Conservation (phyloP, 2,329 filamentous ascomycete species). For the Epicoccum sorghinum region DNA sequence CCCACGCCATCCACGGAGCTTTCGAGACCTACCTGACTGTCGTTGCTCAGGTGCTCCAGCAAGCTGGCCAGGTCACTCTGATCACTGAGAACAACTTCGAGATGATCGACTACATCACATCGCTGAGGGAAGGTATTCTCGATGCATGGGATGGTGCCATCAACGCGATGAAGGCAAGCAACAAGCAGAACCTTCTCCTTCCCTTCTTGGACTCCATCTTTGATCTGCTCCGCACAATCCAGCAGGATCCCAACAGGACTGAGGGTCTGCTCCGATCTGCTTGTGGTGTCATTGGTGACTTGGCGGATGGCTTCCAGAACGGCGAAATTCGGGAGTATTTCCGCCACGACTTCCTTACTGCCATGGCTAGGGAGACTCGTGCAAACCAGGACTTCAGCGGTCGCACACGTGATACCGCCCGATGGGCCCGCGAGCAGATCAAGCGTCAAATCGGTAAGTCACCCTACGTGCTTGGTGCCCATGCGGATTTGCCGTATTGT, state of each 20-base stretch:
- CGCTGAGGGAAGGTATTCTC: constrained; percentile 95
- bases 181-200: constrained; percentile 73
- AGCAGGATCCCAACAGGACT: constrained; percentile 83
- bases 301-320: constrained; percentile 90
- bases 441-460: constrained; percentile 75
- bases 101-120: constrained; percentile 96
- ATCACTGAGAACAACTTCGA: constrained; percentile 84
- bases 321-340: constrained; percentile 85
- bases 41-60: constrained; percentile 91
- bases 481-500: background rate
- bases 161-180: constrained; percentile 84
- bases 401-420: constrained; percentile 90
- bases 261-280: constrained; percentile 90
- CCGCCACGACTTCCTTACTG: constrained; percentile 87
- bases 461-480: background rate
- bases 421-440: constrained; percentile 96
- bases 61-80: constrained; percentile 83
- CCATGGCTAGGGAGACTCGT: constrained; percentile 90
- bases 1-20: constrained; percentile 86
- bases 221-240: constrained; percentile 80
- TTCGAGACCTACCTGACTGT: constrained; percentile 94
- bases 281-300: constrained; percentile 96
- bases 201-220: constrained; percentile 87
- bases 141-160: constrained; percentile 98
- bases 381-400: constrained; percentile 83